These are phyloP conservation scores for Ophiostoma triangulosporum DNA, from an alignment of 2,329 filamentous ascomycete genomes.

Conservation along the genomic window DNA sequence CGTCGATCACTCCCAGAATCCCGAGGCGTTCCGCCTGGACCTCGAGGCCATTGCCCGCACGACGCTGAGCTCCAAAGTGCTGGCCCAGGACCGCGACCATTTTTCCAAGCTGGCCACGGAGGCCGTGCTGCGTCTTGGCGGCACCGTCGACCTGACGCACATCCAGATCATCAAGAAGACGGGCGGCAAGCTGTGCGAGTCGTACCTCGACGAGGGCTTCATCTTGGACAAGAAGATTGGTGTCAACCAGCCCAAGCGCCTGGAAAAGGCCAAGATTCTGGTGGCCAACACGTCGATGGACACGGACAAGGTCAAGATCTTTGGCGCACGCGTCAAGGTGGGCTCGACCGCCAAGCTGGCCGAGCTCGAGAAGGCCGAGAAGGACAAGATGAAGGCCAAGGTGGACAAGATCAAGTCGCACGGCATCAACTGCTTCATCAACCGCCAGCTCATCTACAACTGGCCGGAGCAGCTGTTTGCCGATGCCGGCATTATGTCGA, in stretches of 20 bases:
- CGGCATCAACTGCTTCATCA: constrained; percentile 99
- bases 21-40: constrained; percentile 77
- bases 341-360: constrained; percentile 91
- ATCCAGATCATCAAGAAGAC: constrained; percentile 99
- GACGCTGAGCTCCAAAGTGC: constrained; percentile 92
- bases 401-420: constrained; percentile 98
- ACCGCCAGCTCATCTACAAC: constrained; percentile 98
- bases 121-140: constrained; percentile 79
- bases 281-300: constrained; percentile 99
- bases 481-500: constrained; percentile 93
- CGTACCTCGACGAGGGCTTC: constrained; percentile 95
- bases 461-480: constrained; percentile 99
- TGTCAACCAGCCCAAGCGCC: constrained; percentile 91
- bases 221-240: constrained; percentile 99
- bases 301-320: constrained; percentile 99
- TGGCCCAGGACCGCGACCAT: constrained; percentile 84
- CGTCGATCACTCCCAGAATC: constrained; percentile 77
- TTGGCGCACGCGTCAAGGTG: constrained; percentile 93
- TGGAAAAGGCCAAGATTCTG: constrained; percentile 96
- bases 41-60: constrained; percentile 83
- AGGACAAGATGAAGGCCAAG: constrained; percentile 99
- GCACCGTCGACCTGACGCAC: constrained; percentile 84
- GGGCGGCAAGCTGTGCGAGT: constrained; percentile 92
- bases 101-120: constrained; percentile 84
- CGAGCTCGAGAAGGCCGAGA: constrained; percentile 95